Conservation (phyloP, 2,329 filamentous ascomycete genomes). For the Beauveria sp. region DNA sequence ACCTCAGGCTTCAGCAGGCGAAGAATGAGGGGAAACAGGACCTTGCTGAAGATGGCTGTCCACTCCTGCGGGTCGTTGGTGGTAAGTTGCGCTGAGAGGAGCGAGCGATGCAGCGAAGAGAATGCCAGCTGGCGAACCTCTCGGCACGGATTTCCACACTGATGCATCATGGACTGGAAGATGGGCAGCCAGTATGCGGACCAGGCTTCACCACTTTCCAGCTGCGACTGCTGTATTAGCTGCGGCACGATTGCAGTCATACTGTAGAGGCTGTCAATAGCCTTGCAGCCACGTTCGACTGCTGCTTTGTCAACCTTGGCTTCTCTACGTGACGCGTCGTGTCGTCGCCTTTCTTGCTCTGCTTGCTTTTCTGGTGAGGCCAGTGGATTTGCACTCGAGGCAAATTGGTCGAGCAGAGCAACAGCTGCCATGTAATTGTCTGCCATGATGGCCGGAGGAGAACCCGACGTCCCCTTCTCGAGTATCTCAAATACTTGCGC, state of each 20-base stretch:
- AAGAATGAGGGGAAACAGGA: conserved; percentile 84
- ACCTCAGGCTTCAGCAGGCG: conserved; percentile 89
- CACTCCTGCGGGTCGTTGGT: conserved; percentile 83
- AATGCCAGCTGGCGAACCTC: conserved; percentile 89
- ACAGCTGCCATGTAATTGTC: conserved; percentile 94
- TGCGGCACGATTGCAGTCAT: conserved; percentile 76
- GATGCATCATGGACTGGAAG: conserved; percentile 77
- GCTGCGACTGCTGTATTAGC: conserved; percentile 86
- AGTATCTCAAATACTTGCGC: conserved; percentile 81
- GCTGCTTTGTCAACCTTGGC: conserved; percentile 36
- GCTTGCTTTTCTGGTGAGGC: conserved; percentile 61
- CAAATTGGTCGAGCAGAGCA: conserved; percentile 79
- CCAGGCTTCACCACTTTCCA: conserved; percentile 87
- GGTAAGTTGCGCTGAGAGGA: conserved; percentile 77
- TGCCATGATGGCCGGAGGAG: conserved; percentile 77
- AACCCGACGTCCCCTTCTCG: conserved; percentile 64
- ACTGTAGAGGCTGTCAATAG: conserved; percentile 72
- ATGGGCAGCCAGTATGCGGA: conserved; percentile 96
- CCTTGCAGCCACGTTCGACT: conserved; percentile 70
- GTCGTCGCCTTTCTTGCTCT: conserved; percentile 40
- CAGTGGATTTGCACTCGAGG: conserved; percentile 69
- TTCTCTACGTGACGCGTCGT: conserved; percentile 19
- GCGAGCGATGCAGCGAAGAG: conserved; percentile 72
- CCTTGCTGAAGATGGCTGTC: conserved; percentile 90
- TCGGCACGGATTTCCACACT: conserved; percentile 90